Base-by-base conservation (phyloP, 1,139 yeast species). In the Scheffersomyces quercinus region DNA sequence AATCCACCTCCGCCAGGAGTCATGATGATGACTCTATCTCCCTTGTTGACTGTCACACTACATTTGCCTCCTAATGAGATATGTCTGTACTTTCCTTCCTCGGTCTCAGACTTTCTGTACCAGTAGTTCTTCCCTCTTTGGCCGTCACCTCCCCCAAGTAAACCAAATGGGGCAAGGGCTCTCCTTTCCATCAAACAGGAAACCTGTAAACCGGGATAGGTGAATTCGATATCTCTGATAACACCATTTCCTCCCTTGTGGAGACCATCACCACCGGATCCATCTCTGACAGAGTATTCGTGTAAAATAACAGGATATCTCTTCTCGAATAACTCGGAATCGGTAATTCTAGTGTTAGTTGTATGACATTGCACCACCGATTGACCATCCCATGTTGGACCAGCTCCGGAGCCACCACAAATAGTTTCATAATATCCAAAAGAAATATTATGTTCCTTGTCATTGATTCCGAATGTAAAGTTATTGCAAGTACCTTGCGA, bases 1-100 rank as follows among this genome's bases (percentile, higher is more conserved):
- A 58, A 75, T 3, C 79, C 79, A n/a, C 79, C 79, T 12, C 79
- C 79, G 16, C 79, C 79, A 1, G 79, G 79, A 0, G 79, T 71
- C 59, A 56, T 54, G 30, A 75, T 73, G 2, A 70, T 56, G 4
- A 75, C 62, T 43, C 77, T 58, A 46, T 75, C 79, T 6, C 79
- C 79, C 40, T 64, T 66, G 3, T 51, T 50, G 9, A 72, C 68
- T 43, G 56, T 62, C 5, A 73, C 70, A 2, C 75, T 66, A 49
- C 73, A 66, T 52, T 72, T 70, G 2, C 79, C 79, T 5, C 76
- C 77, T 32, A 75, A 58, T 11, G 62, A 64, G 14, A 68, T 63
- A 34, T 59, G 42, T 41, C 62, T 58, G 43, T 59, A 60, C 29
- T 54, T 54, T 6, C 53, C 54, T 5, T 53, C 45, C 5, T 60